These are phyloP conservation scores for Phaffomyces antillensis DNA, from an alignment of 805 yeast genomes.

Conservation along the genomic window DNA sequence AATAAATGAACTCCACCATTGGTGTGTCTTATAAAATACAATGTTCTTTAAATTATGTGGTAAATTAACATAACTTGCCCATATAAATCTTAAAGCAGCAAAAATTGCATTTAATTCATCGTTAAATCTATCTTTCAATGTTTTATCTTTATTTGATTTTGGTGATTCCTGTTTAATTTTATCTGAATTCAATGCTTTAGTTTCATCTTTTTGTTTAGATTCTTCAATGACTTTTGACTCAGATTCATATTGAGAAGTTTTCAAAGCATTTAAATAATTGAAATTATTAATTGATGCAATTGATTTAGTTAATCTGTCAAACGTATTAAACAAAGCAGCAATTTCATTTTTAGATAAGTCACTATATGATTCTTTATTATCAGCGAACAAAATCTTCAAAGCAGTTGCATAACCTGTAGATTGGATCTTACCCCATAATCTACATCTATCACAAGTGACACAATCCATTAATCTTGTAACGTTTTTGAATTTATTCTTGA, in stretches of 20 bases:
- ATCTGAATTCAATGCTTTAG: background rate
- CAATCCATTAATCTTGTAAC: constrained; percentile 95
- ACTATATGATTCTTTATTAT: constrained; percentile 43
- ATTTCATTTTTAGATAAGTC: constrained; percentile 72
- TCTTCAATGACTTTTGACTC: constrained; percentile 4
- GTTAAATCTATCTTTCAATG: constrained; percentile 37
- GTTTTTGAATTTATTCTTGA: constrained; percentile 77
- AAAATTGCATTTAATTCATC: constrained; percentile 45
- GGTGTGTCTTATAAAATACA: constrained; percentile 39
- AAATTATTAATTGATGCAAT: constrained; percentile 69
- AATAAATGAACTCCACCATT: constrained; percentile 68
- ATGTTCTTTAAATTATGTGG: constrained; percentile 56
- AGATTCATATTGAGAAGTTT: too few relatives aligned
- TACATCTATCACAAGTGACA: constrained; percentile 96
- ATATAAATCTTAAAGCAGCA: constrained; percentile 58
- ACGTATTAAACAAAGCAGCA: constrained; percentile 86
- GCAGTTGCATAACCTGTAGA: constrained; percentile 98
- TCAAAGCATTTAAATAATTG: constrained; percentile 39
- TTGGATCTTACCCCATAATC: constrained; percentile 97
- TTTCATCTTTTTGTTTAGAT: background rate
- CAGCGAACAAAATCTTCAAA: constrained; percentile 72
- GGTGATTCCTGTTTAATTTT: background rate
- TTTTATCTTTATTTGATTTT: background rate
- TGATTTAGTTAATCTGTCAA: constrained; percentile 85
- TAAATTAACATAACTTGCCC: constrained; percentile 57